phyloP scores from a whole-genome alignment of 2,329 filamentous ascomycete genomes.

The Diaporthe velutina region DNA sequence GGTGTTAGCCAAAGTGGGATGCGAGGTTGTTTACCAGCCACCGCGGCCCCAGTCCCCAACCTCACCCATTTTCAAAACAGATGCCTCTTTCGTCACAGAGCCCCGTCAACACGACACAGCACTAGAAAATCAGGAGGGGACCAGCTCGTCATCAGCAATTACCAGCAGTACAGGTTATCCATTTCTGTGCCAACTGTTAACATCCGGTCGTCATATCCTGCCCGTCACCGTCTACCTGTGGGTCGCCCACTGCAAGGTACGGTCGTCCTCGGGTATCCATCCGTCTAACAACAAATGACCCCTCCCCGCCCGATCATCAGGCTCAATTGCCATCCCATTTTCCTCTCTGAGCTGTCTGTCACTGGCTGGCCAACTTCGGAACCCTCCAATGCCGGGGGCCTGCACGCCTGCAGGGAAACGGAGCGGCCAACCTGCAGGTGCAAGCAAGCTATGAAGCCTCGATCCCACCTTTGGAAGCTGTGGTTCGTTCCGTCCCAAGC shows the following conservation, averaged over 20 bases:
- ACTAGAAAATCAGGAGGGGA: not conserved
- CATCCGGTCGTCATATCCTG: not conserved
- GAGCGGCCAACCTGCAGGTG: not conserved
- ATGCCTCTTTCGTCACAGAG: conserved; percentile 32
- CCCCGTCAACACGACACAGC: not conserved
- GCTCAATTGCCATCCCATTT: conserved; percentile 15
- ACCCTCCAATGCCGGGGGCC: not conserved
- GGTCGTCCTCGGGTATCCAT: not conserved
- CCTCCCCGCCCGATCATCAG: conserved; percentile 8
- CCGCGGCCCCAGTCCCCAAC: conserved; percentile 32
- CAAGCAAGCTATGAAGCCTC: conserved; percentile 7
- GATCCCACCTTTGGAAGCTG: not conserved
- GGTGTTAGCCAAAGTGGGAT: conserved; percentile 28
- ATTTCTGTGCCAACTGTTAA: not conserved
- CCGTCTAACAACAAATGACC: not conserved
- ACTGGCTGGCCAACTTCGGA: not conserved
- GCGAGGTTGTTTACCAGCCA: conserved; percentile 33
- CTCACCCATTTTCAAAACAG: conserved; percentile 31
- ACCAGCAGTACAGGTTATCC: not conserved
- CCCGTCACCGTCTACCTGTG: not conserved
- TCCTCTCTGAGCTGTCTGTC: not conserved
- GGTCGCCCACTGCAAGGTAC: not conserved
- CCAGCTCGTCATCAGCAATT: not conserved
- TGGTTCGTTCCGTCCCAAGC: not conserved
- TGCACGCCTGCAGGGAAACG: not conserved